Evolutionary conservation across 805 yeast species (phyloP), one percentile per base, ranked within the genome.

Genomic region (Teunomyces aglyptinius): DNA sequence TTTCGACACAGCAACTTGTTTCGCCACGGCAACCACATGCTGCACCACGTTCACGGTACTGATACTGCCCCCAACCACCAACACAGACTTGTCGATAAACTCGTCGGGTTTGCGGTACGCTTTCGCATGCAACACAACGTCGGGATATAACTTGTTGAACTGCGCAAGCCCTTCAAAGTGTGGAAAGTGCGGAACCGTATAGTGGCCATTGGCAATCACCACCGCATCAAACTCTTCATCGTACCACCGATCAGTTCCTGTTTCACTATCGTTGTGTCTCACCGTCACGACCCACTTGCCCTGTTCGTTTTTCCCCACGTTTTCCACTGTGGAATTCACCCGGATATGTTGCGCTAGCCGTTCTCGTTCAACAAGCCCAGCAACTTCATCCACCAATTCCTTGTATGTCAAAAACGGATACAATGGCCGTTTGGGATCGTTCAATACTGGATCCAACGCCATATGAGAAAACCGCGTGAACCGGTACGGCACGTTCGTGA

Each of bases 11-110:
- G 82, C 77, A 15, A 83, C 57, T 58, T 86, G 91, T 47, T 74
- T 76, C 2, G 89, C 52, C 8, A 36, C 39, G 1, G 68, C 64
- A 7, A 49, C 49, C 15, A 66, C 54, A 48, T 76, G 76, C 53
- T 76, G 80, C 78, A 36, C 39, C 35, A 86, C 69, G 58, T 89
- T 96, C 15, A 81, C 77, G 22, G 92, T 96, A 26, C 89, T 82
- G 2, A 94, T 85, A 8, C 84, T 81, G 55, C 83, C 84, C 0
- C 96, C 96, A n/a, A 88, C 79, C 5, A 87, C 75, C 28, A 36
- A 36, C 38, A 88, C 61, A 12, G 83, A 80, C n/a, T 65, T 72
- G 19, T 68, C 63, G 5, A 58, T 54, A 49, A 59, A 73, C 10
- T 53, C 52, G n/a, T 47, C 47, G 2, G 66, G 55, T 27, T 47